These are phyloP conservation scores for Phytopythium sindhum DNA, from an alignment of 352 stramenopile genomes.

Conservation along the genomic window DNA sequence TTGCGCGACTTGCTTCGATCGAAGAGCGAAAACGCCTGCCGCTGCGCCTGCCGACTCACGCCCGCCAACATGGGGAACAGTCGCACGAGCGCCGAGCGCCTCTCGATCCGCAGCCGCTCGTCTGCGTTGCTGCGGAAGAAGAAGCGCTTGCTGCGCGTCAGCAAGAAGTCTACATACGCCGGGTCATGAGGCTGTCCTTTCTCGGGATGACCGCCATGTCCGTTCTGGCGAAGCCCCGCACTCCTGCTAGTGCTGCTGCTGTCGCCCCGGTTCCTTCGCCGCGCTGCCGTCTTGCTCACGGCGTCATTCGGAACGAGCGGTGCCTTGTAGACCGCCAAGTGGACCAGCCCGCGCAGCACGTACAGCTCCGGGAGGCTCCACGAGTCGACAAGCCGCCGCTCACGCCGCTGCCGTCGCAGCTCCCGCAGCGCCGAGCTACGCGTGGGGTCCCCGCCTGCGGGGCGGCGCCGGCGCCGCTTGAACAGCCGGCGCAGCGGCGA, in stretches of 20 bases:
- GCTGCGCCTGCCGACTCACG: constrained; percentile 28
- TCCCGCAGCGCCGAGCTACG: constrained; percentile 2
- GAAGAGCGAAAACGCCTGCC: constrained; percentile 45
- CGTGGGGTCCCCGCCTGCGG: not conserved
- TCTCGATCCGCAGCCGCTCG: constrained; percentile 34
- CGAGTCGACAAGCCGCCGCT: constrained; percentile 39
- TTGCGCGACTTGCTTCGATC: constrained; percentile 36
- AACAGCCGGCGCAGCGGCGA: constrained; percentile 26
- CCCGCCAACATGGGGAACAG: constrained; percentile 50
- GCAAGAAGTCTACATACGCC: constrained; percentile 24
- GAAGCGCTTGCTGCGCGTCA: constrained; percentile 30
- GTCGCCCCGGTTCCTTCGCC: constrained; percentile 13
- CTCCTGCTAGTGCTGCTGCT: constrained; percentile 9
- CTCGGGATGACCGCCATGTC: not conserved
- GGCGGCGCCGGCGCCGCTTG: constrained; percentile 12
- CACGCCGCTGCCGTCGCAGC: constrained; percentile 18
- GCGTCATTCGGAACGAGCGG: constrained; percentile 9
- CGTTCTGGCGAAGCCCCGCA: not conserved
- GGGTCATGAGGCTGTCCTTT: constrained; percentile 4
- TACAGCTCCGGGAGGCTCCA: constrained; percentile 58
- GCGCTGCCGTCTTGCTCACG: constrained; percentile 10
- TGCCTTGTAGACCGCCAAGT: constrained; percentile 29
- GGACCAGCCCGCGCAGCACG: constrained; percentile 52
- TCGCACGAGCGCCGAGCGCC: constrained; percentile 40
- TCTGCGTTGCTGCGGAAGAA: constrained; percentile 44